phyloP scores from a whole-genome alignment of 148 eudicot genomes.

The Chenopodium quinoa region DNA sequence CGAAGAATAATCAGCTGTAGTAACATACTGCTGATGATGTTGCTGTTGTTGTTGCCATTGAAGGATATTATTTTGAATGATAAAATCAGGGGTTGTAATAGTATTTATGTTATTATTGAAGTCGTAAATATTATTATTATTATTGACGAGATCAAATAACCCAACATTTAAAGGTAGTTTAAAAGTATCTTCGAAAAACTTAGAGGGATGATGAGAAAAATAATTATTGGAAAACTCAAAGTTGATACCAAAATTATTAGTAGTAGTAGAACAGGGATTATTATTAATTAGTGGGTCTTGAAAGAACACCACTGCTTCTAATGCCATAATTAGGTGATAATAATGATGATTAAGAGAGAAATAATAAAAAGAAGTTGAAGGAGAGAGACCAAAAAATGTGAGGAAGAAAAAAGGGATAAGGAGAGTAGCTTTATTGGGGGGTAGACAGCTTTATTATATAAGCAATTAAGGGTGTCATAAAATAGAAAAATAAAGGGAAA shows the following conservation, averaged over 20 bases:
- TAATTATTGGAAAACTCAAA: conserved; percentile 20
- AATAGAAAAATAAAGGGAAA: neutral
- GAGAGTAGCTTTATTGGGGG: neutral
- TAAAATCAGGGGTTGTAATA: conserved; percentile 11
- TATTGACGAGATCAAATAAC: conserved; percentile 2
- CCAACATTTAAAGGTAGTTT: conserved; percentile 12
- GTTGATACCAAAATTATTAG: conserved; percentile 7
- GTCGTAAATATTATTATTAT: neutral
- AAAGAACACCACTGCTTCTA: conserved; percentile 43
- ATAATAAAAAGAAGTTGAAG: neutral
- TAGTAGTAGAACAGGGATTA: conserved; percentile 12
- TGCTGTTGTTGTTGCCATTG: conserved; percentile 18
- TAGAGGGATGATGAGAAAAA: neutral
- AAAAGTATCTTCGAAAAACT: conserved; percentile 12
- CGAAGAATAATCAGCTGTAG: conserved; percentile 20
- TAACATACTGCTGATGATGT: conserved; percentile 8
- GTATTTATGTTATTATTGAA: neutral
- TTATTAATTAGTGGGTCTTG: conserved; percentile 41
- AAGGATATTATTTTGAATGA: conserved; percentile 1
- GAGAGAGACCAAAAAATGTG: neutral
- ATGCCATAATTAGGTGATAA: conserved; percentile 35
- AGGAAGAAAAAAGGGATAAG: neutral
- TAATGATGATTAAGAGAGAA: neutral
- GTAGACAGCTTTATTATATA: conserved; percentile 5
- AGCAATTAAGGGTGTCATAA: no score